Base-by-base conservation (phyloP, 2,329 filamentous ascomycete genomes). In the Zasmidium citrigriseum region DNA sequence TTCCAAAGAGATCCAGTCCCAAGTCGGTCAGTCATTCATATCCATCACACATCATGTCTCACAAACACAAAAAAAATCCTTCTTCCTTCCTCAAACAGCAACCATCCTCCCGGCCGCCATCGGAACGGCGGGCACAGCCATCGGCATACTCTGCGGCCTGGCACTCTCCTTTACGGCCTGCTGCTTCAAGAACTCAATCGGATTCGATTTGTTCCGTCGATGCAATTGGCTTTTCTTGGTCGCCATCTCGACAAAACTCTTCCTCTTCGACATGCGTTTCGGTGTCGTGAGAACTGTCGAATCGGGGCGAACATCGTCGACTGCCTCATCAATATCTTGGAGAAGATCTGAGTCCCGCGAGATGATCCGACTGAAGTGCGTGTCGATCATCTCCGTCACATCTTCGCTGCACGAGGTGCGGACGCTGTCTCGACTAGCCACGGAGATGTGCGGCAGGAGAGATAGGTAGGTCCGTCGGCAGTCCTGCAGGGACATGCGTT, bases 381-480 rank as follows among this genome's bases (percentile, higher is more conserved):
- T 50, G 18, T 63, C 62, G 25, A 66, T 41, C 5, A 46, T 46
- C 34, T 44, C 56, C 16, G 29, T 38, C 12, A 23, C 45, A 3
- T 54, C 50, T 16, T 27, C 29, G 41, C 25, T 53, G 38, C 49
- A 54, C 23, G n/a, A 41, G 4, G 48, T 38, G 45, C 7, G 27
- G 7, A 57, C 14, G 22, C 52, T 60, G 22, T 63, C 60, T 14
- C 52, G 29, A 16, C 46, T 41, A 12, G 62, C 62, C 21, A 63
- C 53, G 29, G 51, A 59, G 55, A 64, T 58, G 50, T 66, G 64
- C 20, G 64, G 64, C 10, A 63, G 52, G 45, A 66, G 53, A 7
- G 60, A 57, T 23, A 38, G 49, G 50, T 64, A 64, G 16, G 57
- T 64, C 2, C 58, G 51, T 48, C 56, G 53, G 55, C 58, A 63